Base-by-base conservation (phyloP, 176 grass and related monocot species). In the Carex myosuroides region DNA sequence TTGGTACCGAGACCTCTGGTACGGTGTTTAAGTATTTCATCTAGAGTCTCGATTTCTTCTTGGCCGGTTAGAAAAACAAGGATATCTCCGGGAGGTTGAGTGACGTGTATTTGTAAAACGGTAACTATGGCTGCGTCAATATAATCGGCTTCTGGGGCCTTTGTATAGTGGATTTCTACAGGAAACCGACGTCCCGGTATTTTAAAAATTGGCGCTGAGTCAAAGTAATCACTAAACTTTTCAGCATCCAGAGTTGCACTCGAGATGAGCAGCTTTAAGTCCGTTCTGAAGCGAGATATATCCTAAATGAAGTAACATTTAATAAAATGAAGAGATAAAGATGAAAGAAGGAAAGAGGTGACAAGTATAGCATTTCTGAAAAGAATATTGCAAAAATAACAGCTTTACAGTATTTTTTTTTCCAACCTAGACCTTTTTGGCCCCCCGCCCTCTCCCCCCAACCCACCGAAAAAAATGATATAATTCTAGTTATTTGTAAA, bases 161-260 rank as follows among this genome's bases (percentile, higher is more conserved):
- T 95, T 26, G 92, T 95, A 64, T 91, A 98, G 82, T 98, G 91
- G 48, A 98, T 92, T 75, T 93, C 88, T 53, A 98, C 95, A 46
- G 91, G 91, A 83, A 87, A 98, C 53, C 91, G 70, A 58, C 92
- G 87, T 79, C 95, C 95, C 37, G 95, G 95, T 85, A 98, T 98
- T 85, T 90, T 93, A 83, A 98, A 98, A 86, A 94, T 94, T 60
- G 92, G 92, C 8, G 95, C 92, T 11, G 84, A 90, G 86, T 98
- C 92, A 3, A 98, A 98, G 69, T 93, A 98, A 75, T 98, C 92
- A 76, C 95, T 98, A 21, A 98, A 98, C 54, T 98, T 98, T 79
- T 95, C 87, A 18, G 95, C 92, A 66, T 98, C 91, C 46, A 98
- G 91, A 58, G 95, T 98, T 73, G 95, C 95, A 90, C 95, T 98